Evolutionary conservation across 768 basidiomycete genomes (phyloP).

Genomic region (Pulveroboletus sp.): DNA sequence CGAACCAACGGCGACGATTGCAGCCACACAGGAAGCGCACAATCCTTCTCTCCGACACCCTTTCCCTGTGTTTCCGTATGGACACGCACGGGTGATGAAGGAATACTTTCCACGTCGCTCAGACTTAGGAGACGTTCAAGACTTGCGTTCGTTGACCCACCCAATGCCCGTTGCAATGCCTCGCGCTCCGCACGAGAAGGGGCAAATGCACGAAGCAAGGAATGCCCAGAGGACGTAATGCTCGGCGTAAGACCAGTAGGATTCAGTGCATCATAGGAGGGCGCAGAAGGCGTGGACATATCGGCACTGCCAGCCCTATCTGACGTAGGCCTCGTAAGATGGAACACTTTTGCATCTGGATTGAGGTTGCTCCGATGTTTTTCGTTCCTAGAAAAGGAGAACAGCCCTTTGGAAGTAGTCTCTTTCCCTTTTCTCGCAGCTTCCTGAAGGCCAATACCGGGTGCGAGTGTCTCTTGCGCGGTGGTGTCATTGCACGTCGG

Average conservation of each 20-base stretch:
- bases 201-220: conserved; percentile 74
- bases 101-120: conserved; percentile 69
- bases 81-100: conserved; percentile 57
- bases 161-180: conserved; percentile 73
- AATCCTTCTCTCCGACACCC: conserved; percentile 22
- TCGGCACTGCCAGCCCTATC: conserved; percentile 13
- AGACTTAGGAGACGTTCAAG: conserved; percentile 75
- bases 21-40: conserved; percentile 60
- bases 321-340: conserved; percentile 35
- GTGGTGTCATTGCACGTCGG: conserved; percentile 29
- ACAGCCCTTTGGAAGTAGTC: conserved; percentile 44
- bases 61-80: conserved; percentile 34
- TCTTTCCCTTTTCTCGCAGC: conserved; percentile 11
- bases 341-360: conserved; percentile 84
- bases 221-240: conserved; percentile 39
- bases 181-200: conserved; percentile 86
- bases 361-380: conserved; percentile 68
- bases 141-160: conserved; percentile 68
- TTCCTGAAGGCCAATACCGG: conserved; percentile 15
- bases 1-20: conserved; percentile 59
- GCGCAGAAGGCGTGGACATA: conserved; percentile 3
- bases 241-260: conserved; percentile 50
- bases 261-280: conserved; percentile 52
- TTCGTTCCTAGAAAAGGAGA: conserved; percentile 39
- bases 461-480: conserved; percentile 29